A percentile compares a stretch with the other conserved stretches of the same genome.
Evolutionary conservation across 1,284 basidiomycete genomes (phyloP).

Genomic region (Filobasidium uniguttulatum): DNA sequence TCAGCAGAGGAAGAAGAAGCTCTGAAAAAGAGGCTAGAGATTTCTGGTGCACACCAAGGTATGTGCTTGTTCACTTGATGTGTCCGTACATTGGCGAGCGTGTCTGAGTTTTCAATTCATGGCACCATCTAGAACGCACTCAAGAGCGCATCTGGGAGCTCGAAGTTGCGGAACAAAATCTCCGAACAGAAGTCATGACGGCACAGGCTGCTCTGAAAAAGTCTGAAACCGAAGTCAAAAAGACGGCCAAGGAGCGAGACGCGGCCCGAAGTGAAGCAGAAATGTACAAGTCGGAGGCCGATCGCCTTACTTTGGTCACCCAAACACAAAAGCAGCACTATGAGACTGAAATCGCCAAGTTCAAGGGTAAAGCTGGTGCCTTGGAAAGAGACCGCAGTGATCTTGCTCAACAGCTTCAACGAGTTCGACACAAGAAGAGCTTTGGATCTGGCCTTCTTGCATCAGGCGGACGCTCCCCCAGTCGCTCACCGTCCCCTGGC

Average conservation of each 20-base stretch:
- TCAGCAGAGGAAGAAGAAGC: conserved; percentile 11
- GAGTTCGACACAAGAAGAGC: conserved; percentile 48
- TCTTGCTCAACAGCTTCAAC: conserved; percentile 63
- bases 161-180: conserved; percentile 80
- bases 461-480: conserved; percentile 45
- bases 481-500: conserved; percentile 13
- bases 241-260: conserved; percentile 60
- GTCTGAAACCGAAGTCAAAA: conserved; percentile 68
- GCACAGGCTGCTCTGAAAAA: conserved; percentile 54
- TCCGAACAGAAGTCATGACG: conserved; percentile 56
- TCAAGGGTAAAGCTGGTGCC: conserved; percentile 72
- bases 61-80: too few species aligned
- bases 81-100: too few species aligned
- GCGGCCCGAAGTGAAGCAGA: conserved; percentile 64
- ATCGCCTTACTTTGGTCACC: conserved; percentile 51
- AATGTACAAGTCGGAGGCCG: conserved; percentile 70
- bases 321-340: conserved; percentile 77
- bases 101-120: too few species aligned
- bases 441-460: conserved; percentile 46
- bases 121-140: conserved; percentile 4
- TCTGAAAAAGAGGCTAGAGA: conserved; percentile 10
- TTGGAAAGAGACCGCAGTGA: conserved; percentile 85
- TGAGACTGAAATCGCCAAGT: conserved; percentile 78
- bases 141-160: conserved; percentile 58
- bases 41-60: conserved; percentile 8